Conservation (phyloP, 306 rosid genomes). For the Adenanthera pavonina region DNA sequence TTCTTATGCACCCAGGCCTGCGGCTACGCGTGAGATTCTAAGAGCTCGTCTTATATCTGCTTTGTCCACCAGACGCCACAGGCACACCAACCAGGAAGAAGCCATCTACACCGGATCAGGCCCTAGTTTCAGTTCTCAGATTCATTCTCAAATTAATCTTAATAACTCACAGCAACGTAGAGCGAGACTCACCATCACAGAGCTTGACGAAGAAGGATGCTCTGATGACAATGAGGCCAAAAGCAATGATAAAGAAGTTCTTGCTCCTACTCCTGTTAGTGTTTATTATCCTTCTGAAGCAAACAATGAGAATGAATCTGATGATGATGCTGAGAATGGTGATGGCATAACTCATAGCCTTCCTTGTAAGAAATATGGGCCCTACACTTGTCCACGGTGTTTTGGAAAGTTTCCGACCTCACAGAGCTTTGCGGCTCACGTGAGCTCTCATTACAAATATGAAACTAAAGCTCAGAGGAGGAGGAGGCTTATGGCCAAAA, state of each 20-base stretch:
- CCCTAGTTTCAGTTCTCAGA: not conserved
- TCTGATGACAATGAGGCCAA: not conserved
- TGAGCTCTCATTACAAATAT: slow-evolving; percentile 28
- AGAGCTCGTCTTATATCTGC: slow-evolving; percentile 3
- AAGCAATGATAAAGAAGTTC: not conserved
- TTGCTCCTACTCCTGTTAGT: not conserved
- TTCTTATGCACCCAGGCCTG: not conserved
- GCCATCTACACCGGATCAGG: not conserved
- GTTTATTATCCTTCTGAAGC: not conserved
- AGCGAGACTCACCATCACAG: not conserved
- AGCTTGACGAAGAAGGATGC: not conserved
- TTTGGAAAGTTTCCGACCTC: not conserved
- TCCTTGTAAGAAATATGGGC: slow-evolving; percentile 33
- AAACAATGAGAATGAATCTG: not conserved
- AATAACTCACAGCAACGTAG: not conserved
- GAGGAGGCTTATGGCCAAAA: slow-evolving; percentile 29
- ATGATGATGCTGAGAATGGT: not conserved
- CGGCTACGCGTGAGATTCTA: not conserved
- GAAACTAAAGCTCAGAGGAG: slow-evolving; percentile 25
- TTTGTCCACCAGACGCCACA: not conserved
- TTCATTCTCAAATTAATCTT: slow-evolving; percentile 5
- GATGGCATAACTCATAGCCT: slow-evolving; percentile 34
- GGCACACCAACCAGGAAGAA: not conserved
- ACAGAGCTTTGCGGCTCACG: slow-evolving; percentile 36
- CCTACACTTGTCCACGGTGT: slow-evolving; percentile 35